Conservation (phyloP, 768 basidiomycete species). For the Pulveroboletus sp. region DNA sequence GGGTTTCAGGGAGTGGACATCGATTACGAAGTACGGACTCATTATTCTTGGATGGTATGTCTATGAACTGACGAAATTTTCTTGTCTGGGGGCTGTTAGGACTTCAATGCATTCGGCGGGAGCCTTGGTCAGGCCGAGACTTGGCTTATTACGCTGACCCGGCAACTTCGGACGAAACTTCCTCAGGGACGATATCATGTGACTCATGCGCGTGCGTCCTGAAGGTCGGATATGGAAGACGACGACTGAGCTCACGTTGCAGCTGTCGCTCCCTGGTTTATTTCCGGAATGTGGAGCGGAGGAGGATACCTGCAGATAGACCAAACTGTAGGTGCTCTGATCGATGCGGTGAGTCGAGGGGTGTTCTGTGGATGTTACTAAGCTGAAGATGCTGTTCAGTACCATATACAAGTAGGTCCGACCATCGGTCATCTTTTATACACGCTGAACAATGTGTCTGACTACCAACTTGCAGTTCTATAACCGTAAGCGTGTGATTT, state of each 20-base stretch:
- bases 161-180: slow-evolving; percentile 27
- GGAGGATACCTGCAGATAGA: slow-evolving; percentile 40
- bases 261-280: slow-evolving; percentile 46
- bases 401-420: slow-evolving; percentile 37
- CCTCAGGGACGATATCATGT: slow-evolving; percentile 31
- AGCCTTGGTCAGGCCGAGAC: slow-evolving; percentile 45
- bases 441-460: no score
- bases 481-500: slow-evolving; percentile 13
- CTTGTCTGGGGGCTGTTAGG: slow-evolving; percentile 31
- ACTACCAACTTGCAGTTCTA: slow-evolving; percentile 10
- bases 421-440: no score
- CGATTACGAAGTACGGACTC: slow-evolving; percentile 40
- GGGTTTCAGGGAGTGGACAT: slow-evolving; percentile 48
- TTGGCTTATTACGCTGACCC: slow-evolving; percentile 33
- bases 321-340: slow-evolving; percentile 36
- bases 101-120: slow-evolving; percentile 50
- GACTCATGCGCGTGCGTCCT: slow-evolving; percentile 30
- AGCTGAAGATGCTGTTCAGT: slow-evolving; percentile 21
- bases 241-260: no score
- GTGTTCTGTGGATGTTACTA: no score
- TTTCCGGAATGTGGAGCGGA: slow-evolving; percentile 30
- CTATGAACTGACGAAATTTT: not conserved
- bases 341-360: slow-evolving; percentile 36
- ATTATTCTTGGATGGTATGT: not conserved
- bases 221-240: no score